These are phyloP conservation scores for Metarhizium album DNA, from an alignment of 2,329 filamentous ascomycete species.

Conservation along the genomic window DNA sequence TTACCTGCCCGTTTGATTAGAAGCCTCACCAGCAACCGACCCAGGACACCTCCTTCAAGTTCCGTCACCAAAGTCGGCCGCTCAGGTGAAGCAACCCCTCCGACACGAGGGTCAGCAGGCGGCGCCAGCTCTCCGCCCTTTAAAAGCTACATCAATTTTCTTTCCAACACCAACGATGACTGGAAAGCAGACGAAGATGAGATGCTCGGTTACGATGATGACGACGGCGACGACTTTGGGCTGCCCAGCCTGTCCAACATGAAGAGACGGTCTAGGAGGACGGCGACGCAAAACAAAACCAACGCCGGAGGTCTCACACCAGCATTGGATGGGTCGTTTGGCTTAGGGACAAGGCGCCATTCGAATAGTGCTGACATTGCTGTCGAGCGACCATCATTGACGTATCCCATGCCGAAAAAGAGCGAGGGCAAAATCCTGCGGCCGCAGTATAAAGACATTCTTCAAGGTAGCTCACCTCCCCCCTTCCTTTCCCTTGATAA, in stretches of 20 bases:
- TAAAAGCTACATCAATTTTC: slow-evolving; percentile 68
- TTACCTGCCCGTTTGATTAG: slow-evolving; percentile 25
- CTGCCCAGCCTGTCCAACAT: slow-evolving; percentile 86
- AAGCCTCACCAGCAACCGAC: slow-evolving; percentile 50
- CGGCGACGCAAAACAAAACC: slow-evolving; percentile 31
- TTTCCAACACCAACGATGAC: slow-evolving; percentile 71
- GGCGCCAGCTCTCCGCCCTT: slow-evolving; percentile 52
- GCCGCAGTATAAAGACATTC: slow-evolving; percentile 94
- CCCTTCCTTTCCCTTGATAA: not conserved
- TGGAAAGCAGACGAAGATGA: slow-evolving; percentile 72
- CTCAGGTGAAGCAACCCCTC: slow-evolving; percentile 43
- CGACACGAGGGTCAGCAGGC: slow-evolving; percentile 40
- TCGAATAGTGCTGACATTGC: slow-evolving; percentile 91
- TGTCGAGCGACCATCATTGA: slow-evolving; percentile 71
- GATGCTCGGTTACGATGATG: slow-evolving; percentile 70
- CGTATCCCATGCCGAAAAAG: slow-evolving; percentile 82
- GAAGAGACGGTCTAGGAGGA: slow-evolving; percentile 57
- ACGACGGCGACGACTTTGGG: slow-evolving; percentile 91
- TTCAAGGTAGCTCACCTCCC: slow-evolving; percentile 45
- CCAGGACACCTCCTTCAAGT: slow-evolving; percentile 64
- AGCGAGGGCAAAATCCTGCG: slow-evolving; percentile 89
- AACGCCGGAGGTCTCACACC: slow-evolving; percentile 24
- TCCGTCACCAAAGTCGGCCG: slow-evolving; percentile 39
- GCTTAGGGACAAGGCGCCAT: slow-evolving; percentile 42
- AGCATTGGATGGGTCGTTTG: slow-evolving; percentile 25